These are phyloP conservation scores for Aeminium ludgeri DNA, from an alignment of 495 filamentous ascomycete species.

Conservation along the genomic window DNA sequence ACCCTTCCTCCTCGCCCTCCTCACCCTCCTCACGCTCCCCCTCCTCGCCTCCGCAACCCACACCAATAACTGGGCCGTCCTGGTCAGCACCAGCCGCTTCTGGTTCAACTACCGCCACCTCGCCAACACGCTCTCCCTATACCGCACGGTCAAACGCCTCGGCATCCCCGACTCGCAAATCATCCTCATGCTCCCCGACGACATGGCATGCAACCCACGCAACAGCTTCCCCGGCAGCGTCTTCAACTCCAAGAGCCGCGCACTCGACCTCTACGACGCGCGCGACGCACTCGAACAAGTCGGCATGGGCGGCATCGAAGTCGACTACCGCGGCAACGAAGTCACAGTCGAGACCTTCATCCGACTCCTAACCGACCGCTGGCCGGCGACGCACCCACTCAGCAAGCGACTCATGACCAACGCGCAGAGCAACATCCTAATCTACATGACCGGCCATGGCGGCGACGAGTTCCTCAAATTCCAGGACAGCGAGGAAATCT, in stretches of 20 bases:
- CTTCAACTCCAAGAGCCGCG: constrained; percentile 94
- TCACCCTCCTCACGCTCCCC: constrained; percentile 26
- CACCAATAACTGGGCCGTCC: constrained; percentile 96
- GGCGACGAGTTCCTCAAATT: constrained; percentile 99
- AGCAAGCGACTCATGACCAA: constrained; percentile 86
- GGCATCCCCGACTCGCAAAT: constrained; percentile 98
- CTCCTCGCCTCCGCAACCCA: constrained; percentile 49
- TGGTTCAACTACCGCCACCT: constrained; percentile 99
- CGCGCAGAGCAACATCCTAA: constrained; percentile 84
- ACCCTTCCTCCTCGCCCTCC: constrained; percentile 3
- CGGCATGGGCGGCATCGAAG: constrained; percentile 50
- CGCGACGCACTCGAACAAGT: background rate
- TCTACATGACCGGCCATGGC: constrained; percentile 98
- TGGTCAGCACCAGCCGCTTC: constrained; percentile 95
- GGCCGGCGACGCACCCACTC: constrained; percentile 80
- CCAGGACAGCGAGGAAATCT: constrained; percentile 94
- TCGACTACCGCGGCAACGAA: constrained; percentile 95
- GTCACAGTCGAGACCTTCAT: constrained; percentile 99
- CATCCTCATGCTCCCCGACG: constrained; percentile 97
- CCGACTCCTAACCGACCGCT: constrained; percentile 78
- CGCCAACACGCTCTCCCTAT: constrained; percentile 92
- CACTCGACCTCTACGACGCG: constrained; percentile 75
- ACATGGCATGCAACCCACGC: constrained; percentile 98
- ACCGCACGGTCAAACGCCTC: constrained; percentile 94
- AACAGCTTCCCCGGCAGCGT: constrained; percentile 96